Base-by-base conservation (phyloP, 1,284 basidiomycete genomes). In the Kalmanozyma brasiliensis region DNA sequence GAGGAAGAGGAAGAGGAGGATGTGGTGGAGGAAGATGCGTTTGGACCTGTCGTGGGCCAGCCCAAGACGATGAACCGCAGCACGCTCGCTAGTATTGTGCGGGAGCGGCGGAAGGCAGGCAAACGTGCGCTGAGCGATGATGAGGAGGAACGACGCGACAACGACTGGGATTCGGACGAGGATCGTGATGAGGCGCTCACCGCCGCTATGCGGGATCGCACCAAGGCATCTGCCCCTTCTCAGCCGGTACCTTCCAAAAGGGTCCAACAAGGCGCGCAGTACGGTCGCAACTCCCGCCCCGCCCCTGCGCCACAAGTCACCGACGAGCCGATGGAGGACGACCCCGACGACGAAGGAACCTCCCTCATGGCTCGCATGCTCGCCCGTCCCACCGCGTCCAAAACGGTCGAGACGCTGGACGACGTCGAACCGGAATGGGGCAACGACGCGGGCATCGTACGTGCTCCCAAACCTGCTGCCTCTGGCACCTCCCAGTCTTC, bases 371-470 rank as follows among this genome's bases (percentile, higher is more conserved):
- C 53, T 3, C 57, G 56, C 16, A 41, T 70, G 1, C 30, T 60
- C 3, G 34, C 23, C 7, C 33, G 38, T 0, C 44, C 40, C 10
- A 13, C 17, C 24, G 23, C 38, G 4, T 47, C 52, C 8, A 47
- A 43, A 29, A 24, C 47, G 3, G 38, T 51, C 4, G 65, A 68
- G 8, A 56, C 43, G 14, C 49, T 65, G 7, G 61, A 70, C 29
- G 67, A 70, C 26, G 53, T 45, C 17, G 67, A 70, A 33, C 67
- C 67, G 8, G 67, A 70, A 17, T 70, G 67, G 67, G 67, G 67
- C 13, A 70, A 70, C 26, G 67, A 70, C 23, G 67, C 66, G 14
- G 52, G 57, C 33, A 44, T 69, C n/a, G 52, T 69, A 9, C 47
- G 66, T 16, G 56, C 60, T 10, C 55, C 66, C n/a, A 58, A 56